These are phyloP conservation scores for Ustilago loliicola DNA, from an alignment of 1,284 basidiomycete species.

Conservation along the genomic window DNA sequence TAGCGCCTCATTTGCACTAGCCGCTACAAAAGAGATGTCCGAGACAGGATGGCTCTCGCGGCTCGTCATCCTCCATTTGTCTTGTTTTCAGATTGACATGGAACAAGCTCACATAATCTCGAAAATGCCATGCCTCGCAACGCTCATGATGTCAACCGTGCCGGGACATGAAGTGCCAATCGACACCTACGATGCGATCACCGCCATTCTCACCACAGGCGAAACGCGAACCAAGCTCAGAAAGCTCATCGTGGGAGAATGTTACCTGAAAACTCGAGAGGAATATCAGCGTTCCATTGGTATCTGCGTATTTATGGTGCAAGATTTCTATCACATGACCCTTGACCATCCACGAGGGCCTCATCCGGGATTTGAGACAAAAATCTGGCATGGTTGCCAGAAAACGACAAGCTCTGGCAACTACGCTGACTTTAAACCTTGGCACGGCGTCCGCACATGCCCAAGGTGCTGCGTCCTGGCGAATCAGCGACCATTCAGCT, in stretches of 20 bases:
- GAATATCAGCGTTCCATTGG: background rate
- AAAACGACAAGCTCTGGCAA: background rate
- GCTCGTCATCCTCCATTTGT: background rate
- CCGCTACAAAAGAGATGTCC: background rate
- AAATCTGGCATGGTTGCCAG: constrained; percentile 5
- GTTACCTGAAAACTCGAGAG: background rate
- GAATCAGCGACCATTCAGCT: background rate
- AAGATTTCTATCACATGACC: background rate
- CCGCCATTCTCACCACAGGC: background rate
- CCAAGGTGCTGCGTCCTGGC: constrained; percentile 9
- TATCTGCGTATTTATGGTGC: background rate
- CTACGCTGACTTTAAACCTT: background rate
- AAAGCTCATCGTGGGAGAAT: background rate
- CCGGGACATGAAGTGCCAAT: background rate
- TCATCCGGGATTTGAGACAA: background rate
- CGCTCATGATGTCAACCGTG: background rate
- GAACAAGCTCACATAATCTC: background rate
- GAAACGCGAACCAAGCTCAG: constrained; percentile 2
- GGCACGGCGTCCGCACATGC: background rate
- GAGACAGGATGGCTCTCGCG: constrained; percentile 1
- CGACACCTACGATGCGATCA: constrained; percentile 1
- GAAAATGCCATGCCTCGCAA: constrained; percentile 3
- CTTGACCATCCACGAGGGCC: background rate
- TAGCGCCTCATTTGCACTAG: background rate
- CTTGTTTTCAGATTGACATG: background rate